These are phyloP conservation scores for Symbiodinium natans DNA, from an alignment of 73 alveolate species.

Conservation along the genomic window DNA sequence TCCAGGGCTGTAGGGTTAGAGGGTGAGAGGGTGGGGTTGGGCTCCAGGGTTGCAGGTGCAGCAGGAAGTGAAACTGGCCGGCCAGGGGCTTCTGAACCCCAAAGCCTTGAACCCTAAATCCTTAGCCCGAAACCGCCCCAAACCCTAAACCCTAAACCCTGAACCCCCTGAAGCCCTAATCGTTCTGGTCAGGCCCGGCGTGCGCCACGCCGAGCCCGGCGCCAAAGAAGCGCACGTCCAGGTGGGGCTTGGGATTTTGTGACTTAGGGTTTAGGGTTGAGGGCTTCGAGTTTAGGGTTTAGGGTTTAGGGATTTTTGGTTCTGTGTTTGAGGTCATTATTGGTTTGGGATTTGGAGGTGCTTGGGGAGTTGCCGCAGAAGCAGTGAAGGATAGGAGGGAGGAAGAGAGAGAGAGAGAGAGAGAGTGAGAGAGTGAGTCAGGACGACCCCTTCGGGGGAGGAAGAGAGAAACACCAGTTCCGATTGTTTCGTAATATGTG, in stretches of 20 bases:
- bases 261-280: neutral
- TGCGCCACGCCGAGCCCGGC: conserved; percentile 54
- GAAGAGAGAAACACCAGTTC: too few species aligned
- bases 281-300: neutral
- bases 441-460: too few species aligned
- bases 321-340: neutral
- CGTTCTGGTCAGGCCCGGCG: conserved; percentile 39
- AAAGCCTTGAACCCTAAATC: neutral
- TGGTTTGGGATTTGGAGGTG: too few species aligned
- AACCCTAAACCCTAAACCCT: neutral
- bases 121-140: neutral
- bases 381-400: too few species aligned
- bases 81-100: neutral
- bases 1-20: too few species aligned
- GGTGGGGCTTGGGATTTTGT: neutral
- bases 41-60: too few species aligned
- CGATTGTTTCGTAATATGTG: too few species aligned
- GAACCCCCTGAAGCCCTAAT: neutral
- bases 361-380: too few species aligned
- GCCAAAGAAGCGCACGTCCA: conserved; percentile 82
- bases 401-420: too few species aligned
- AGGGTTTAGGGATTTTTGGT: neutral
- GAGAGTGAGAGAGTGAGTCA: too few species aligned
- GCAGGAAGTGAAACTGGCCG: too few species aligned
- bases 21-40: too few species aligned